phyloP scores from a whole-genome alignment of 352 stramenopile genomes.

The Phytophthora fragariae region DNA sequence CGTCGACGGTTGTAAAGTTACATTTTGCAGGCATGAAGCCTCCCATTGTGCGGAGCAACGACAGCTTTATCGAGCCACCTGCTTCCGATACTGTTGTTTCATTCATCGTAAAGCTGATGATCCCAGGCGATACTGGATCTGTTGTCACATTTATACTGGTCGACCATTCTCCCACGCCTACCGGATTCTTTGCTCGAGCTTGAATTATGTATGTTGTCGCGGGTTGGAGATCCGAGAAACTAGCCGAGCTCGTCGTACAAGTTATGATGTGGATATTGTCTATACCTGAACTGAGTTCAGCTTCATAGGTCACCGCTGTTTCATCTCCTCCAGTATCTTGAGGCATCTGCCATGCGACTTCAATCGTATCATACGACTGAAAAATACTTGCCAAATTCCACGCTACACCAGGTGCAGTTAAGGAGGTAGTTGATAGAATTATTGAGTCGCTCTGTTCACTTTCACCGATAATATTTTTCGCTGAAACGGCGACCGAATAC shows the following conservation, averaged over 20 bases:
- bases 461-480: constrained; percentile 42
- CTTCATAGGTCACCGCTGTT: constrained; percentile 35
- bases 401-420: constrained; percentile 38
- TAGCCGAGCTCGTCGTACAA: neutral
- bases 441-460: constrained; percentile 37
- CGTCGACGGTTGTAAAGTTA: constrained; percentile 39
- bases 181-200: constrained; percentile 39
- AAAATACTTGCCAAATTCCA: constrained; percentile 12
- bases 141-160: constrained; percentile 38
- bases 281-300: constrained; percentile 23
- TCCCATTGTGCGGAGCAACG: constrained; percentile 41
- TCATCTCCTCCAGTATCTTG: constrained; percentile 48
- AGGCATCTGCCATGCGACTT: constrained; percentile 43
- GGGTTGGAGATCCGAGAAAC: constrained; percentile 30
- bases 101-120: constrained; percentile 42
- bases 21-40: constrained; percentile 49
- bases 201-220: constrained; percentile 43
- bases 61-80: constrained; percentile 11
- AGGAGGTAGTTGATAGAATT: constrained; percentile 29
- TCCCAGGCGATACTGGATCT: constrained; percentile 53
- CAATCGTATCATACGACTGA: constrained; percentile 37
- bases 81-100: constrained; percentile 40
- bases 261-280: neutral
- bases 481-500: constrained; percentile 44
- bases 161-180: constrained; percentile 44